Percentiles rank a stretch among this genome's conserved stretches.
Conservation (phyloP, 768 basidiomycete species). For the Holtermannia corniformis region DNA sequence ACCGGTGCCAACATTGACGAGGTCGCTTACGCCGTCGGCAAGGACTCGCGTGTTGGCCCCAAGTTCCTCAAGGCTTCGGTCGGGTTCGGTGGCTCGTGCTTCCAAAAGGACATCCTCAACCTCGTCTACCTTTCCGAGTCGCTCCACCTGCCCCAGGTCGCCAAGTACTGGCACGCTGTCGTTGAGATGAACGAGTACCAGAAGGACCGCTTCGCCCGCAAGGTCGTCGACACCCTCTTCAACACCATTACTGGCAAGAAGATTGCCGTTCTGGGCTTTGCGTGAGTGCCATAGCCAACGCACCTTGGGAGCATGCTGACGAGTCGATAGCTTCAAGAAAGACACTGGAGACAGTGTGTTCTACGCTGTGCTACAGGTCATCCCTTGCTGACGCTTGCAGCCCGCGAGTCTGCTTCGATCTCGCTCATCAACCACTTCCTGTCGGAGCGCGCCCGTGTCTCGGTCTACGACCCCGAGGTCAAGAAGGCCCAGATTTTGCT, state of each 20-base stretch:
- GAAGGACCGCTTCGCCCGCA: constrained; percentile 88
- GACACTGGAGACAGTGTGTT: constrained; percentile 79
- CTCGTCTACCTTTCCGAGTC: constrained; percentile 94
- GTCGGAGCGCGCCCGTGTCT: constrained; percentile 73
- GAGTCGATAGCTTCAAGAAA: constrained; percentile 97
- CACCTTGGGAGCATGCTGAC: constrained; percentile 22
- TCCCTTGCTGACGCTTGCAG: constrained; percentile 11
- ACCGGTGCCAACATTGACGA: constrained; percentile 99
- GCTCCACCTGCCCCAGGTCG: constrained; percentile 89
- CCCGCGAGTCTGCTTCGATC: constrained; percentile 93
- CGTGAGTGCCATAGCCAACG: background rate
- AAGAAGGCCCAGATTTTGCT: constrained; percentile 72
- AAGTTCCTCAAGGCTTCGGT: constrained; percentile 70
- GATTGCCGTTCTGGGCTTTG: constrained; percentile 43
- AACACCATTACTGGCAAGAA: constrained; percentile 71
- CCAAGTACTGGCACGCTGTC: constrained; percentile 86
- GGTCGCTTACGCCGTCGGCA: constrained; percentile 86
- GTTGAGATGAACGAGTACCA: constrained; percentile 99
- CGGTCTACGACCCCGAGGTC: constrained; percentile 85
- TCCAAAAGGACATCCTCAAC: constrained; percentile 99
- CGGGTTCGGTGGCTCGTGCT: constrained; percentile 92
- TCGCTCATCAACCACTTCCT: constrained; percentile 89
- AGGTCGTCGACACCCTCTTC: constrained; percentile 94
- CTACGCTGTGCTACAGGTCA: background rate
- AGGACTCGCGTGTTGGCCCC: constrained; percentile 82